Conservation (phyloP, 768 basidiomycete species). For the Pisolithus microcarpus region DNA sequence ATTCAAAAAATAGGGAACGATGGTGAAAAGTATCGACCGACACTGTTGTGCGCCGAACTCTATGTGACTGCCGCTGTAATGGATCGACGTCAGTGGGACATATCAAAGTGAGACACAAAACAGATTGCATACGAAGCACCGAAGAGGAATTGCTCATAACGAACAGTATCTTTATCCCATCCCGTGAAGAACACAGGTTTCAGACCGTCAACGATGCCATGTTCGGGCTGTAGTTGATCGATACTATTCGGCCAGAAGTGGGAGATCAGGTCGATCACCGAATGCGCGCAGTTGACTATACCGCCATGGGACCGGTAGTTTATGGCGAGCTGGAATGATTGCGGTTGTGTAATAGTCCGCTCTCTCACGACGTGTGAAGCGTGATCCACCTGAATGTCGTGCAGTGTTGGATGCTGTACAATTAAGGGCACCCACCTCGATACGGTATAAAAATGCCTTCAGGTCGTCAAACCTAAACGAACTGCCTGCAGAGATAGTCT, state of each 20-base stretch:
- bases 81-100: slow-evolving; percentile 6
- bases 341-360: slow-evolving; percentile 19
- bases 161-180: slow-evolving; percentile 36
- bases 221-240: slow-evolving; percentile 50
- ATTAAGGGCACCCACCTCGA: slow-evolving; percentile 40
- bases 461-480: slow-evolving; percentile 67
- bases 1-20: not conserved
- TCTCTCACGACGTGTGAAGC: not conserved
- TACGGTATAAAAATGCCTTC: slow-evolving; percentile 56
- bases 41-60: not conserved
- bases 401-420: not conserved
- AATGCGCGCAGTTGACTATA: slow-evolving; percentile 64
- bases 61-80: slow-evolving; percentile 26
- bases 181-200: slow-evolving; percentile 54
- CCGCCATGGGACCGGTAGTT: slow-evolving; percentile 72
- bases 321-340: slow-evolving; percentile 48
- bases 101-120: not conserved
- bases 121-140: slow-evolving; percentile 33
- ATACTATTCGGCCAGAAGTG: slow-evolving; percentile 60
- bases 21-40: not conserved
- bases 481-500: slow-evolving; percentile 68
- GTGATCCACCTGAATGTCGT: slow-evolving; percentile 16
- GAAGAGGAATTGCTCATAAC: slow-evolving; percentile 54
- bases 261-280: slow-evolving; percentile 52
- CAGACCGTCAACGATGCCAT: slow-evolving; percentile 44